Evolutionary conservation across 768 basidiomycete genomes (phyloP), one percentile per base, ranked within the genome.

Genomic region (Udeniomyces megalosporus): DNA sequence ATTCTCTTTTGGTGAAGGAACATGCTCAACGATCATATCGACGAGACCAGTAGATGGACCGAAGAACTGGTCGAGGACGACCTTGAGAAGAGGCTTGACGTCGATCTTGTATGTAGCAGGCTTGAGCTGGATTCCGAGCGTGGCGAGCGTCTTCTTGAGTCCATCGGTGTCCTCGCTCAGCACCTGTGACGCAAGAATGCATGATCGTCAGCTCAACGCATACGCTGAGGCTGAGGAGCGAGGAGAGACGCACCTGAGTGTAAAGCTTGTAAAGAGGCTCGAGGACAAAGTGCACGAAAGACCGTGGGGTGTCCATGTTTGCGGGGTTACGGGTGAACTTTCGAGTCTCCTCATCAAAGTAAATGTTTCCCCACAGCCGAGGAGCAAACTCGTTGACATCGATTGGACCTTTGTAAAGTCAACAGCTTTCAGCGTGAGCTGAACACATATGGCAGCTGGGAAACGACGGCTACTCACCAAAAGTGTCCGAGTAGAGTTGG

Each of bases 41-140:
- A 96, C 82, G 67, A 99, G 77, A 1, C 95, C 95, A 0, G 82
- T 84, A 2, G 89, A 77, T 29, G 83, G 81, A 6, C 95, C 92
- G 69, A 99, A 99, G 78, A 99, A 99, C 72, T 96, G 92, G 70
- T 87, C 85, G 64, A 95, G 76, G 14, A 97, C 84, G 44, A 85
- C 88, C 75, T 96, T 95, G 67, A 99, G 77, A 55, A 99, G 76
- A 3, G 95, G 95, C 60, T 93, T 78, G 5, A 91, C 91, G 71
- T 99, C 95, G 89, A 99, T 96, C 78, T 96, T 97, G 80, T 85
- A 99, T 81, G 88, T 85, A 34, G 90, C 79, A 0, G 91, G 85
- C 75, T 92, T 95, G 67, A 99, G 77, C 45, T 81, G 77, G 69
- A 99, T 97, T 2, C 83, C 82, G 35, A 99, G 79, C 11, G 79